phyloP scores from a whole-genome alignment of 2,329 filamentous ascomycete genomes.

The Cordyceps sp. region DNA sequence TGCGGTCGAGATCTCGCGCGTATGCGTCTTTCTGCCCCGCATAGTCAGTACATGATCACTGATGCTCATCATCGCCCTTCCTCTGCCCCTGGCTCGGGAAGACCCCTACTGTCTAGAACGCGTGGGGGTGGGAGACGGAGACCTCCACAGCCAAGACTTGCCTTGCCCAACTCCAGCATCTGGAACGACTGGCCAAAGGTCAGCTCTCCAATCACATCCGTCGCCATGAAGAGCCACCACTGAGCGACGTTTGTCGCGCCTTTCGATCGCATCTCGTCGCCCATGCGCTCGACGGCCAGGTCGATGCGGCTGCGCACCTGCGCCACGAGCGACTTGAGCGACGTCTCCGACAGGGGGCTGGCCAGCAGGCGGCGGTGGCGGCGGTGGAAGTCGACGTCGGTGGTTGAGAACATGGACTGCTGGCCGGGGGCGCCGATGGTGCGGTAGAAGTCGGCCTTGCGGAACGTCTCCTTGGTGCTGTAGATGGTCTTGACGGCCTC shows the following conservation, averaged over 20 bases:
- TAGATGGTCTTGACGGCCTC: conserved; percentile 15
- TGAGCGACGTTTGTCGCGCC: conserved; percentile 29
- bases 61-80: no score
- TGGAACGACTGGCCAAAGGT: conserved; percentile 38
- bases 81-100: no score
- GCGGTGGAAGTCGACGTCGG: conserved; percentile 20
- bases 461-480: conserved; percentile 8
- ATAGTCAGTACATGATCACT: no score
- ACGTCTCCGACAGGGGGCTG: conserved; percentile 18
- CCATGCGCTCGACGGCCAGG: conserved; percentile 24
- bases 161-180: conserved; percentile 31
- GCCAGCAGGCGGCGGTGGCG: conserved; percentile 24
- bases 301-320: conserved; percentile 18
- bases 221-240: conserved; percentile 36
- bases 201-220: conserved; percentile 35
- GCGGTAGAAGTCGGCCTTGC: conserved; percentile 9
- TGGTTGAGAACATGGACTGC: conserved; percentile 20
- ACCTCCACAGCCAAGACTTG: conserved; percentile 8
- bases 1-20: conserved; percentile 17
- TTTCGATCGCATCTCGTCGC: conserved; percentile 19
- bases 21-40: conserved; percentile 16
- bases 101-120: no score
- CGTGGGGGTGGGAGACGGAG: no score
- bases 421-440: conserved; percentile 5
- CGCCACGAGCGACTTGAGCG: conserved; percentile 13